A percentile compares a stretch with the other conserved stretches of the same genome.
Conservation (phyloP, 176 grass and related monocot genomes). For the Hordeum vulgare region DNA sequence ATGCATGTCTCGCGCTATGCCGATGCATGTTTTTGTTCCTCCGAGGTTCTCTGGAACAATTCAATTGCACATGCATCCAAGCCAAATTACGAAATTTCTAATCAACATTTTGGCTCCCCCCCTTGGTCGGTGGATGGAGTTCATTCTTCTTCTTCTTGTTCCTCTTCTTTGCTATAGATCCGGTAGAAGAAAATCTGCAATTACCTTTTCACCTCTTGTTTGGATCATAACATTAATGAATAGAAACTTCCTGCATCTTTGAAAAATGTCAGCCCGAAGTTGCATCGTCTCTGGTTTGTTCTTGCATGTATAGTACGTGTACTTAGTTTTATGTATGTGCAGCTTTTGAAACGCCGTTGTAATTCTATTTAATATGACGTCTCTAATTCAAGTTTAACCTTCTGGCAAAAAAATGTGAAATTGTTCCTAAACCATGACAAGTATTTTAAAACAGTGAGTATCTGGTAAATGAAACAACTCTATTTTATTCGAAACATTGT, state of each 20-base stretch:
- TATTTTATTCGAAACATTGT: no score
- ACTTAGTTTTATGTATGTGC: no score
- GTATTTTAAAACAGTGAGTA: no score
- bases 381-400: no score
- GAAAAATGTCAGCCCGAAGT: not conserved
- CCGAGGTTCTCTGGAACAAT: not conserved
- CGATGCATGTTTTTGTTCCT: not conserved
- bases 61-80: not conserved
- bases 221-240: not conserved
- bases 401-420: no score
- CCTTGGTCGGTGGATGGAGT: not conserved
- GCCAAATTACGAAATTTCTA: not conserved
- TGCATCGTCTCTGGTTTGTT: not conserved
- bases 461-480: no score
- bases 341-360: no score
- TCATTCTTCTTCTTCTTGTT: not conserved
- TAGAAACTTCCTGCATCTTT: not conserved
- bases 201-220: not conserved
- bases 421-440: no score
- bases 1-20: slow-evolving; percentile 7
- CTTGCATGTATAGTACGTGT: no score
- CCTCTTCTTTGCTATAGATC: not conserved
- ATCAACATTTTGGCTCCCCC: not conserved
- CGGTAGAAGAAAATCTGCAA: no score
- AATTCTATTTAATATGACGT: no score